Percentiles rank a stretch among this genome's conserved stretches.
Evolutionary conservation across 2,329 filamentous ascomycete species (phyloP).

Genomic region (Tolypocladium ovalisporum): DNA sequence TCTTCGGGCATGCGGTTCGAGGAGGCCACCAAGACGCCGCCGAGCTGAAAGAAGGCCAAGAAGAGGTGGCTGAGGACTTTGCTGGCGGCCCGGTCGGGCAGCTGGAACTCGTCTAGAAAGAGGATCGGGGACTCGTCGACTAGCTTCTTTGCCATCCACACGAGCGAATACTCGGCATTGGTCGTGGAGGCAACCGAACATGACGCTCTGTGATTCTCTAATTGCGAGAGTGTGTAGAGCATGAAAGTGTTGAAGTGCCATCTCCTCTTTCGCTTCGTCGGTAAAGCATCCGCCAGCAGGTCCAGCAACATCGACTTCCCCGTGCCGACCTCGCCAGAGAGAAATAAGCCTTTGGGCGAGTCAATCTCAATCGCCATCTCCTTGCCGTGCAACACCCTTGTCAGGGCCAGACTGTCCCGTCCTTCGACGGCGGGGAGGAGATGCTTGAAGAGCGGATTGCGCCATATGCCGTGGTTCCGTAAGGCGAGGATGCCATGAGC

Average conservation of each 20-base stretch:
- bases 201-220: conserved; percentile 52
- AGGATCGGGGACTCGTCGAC: conserved; percentile 64
- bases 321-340: conserved; percentile 74
- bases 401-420: conserved; percentile 53
- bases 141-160: conserved; percentile 67
- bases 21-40: conserved; percentile 69
- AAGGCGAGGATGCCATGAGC: conserved; percentile 32
- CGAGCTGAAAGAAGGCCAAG: conserved; percentile 70
- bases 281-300: conserved; percentile 66
- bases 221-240: conserved; percentile 61
- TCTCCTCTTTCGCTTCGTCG: conserved; percentile 59
- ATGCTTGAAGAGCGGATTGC: conserved; percentile 47
- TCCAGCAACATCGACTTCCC: conserved; percentile 82
- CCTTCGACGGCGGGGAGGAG: conserved; percentile 46
- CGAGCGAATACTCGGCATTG: conserved; percentile 49
- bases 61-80: conserved; percentile 74
- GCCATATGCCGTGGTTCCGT: conserved; percentile 42
- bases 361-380: conserved; percentile 61
- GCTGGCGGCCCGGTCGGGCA: conserved; percentile 65
- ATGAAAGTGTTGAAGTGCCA: conserved; percentile 87
- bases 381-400: conserved; percentile 56
- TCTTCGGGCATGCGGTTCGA: conserved; percentile 81
- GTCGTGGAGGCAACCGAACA: conserved; percentile 7
- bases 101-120: conserved; percentile 75
- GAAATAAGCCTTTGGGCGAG: conserved; percentile 62